These are phyloP conservation scores for Monilinia vaccinii-corymbosi DNA, from an alignment of 2,329 filamentous ascomycete species.

Conservation along the genomic window DNA sequence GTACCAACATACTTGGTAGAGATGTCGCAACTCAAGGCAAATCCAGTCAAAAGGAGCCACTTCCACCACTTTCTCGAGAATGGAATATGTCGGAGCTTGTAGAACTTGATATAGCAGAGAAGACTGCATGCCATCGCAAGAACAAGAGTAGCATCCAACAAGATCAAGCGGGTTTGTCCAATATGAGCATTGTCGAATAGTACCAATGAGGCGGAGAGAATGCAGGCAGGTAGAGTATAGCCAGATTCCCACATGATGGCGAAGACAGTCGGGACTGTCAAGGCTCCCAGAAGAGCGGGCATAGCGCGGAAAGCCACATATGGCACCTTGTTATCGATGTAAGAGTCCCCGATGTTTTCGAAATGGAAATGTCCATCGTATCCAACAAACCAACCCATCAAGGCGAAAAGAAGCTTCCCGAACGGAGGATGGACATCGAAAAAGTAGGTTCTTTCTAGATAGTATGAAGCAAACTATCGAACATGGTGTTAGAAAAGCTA, in stretches of 20 bases:
- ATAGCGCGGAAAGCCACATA: conserved; percentile 94
- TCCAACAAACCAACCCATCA: conserved; percentile 95
- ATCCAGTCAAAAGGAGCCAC: conserved; percentile 91
- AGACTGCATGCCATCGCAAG: conserved; percentile 94
- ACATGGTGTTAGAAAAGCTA: conserved; percentile 11
- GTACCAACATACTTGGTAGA: conserved; percentile 96
- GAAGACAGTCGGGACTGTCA: conserved; percentile 91
- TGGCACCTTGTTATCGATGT: conserved; percentile 92
- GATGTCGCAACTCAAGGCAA: conserved; percentile 92
- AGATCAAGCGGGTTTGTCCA: conserved; percentile 88
- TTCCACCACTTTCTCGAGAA: conserved; percentile 99
- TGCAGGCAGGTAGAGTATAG: conserved; percentile 86
- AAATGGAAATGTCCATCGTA: conserved; percentile 97
- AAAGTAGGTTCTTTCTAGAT: conserved; percentile 96
- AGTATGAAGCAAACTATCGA: conserved; percentile 63
- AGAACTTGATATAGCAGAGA: conserved; percentile 92
- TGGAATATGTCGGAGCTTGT: conserved; percentile 82
- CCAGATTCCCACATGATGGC: conserved; percentile 99
- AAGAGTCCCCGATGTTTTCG: conserved; percentile 98
- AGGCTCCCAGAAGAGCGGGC: conserved; percentile 80
- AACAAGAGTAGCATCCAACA: conserved; percentile 88
- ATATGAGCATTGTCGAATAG: conserved; percentile 98
- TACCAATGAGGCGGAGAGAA: conserved; percentile 76
- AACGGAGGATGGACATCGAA: conserved; percentile 99
- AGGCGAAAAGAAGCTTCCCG: conserved; percentile 92